A percentile compares a stretch with the other conserved stretches of the same genome.
phyloP scores from a whole-genome alignment of 2,329 filamentous ascomycete species.

The Neonectria faginata region DNA sequence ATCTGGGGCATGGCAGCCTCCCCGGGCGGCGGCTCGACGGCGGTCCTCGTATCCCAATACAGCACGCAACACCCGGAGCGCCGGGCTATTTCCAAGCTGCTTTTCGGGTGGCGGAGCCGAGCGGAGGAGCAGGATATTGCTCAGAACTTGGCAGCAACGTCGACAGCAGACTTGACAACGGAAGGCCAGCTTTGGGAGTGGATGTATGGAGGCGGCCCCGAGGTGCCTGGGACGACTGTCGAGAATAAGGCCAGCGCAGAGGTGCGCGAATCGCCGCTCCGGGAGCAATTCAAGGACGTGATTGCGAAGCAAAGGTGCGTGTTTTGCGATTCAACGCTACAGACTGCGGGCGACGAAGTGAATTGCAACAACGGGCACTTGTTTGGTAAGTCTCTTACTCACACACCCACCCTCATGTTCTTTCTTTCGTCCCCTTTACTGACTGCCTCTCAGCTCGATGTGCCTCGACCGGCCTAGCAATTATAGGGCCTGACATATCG shows the following conservation, averaged over 20 bases:
- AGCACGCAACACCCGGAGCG: constrained; percentile 62
- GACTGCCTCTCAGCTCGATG: constrained; percentile 59
- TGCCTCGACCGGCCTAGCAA: constrained; percentile 64
- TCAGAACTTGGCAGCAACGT: neutral
- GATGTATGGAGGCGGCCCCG: constrained; percentile 66
- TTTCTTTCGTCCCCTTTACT: neutral
- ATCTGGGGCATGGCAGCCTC: constrained; percentile 66
- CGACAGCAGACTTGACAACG: constrained; percentile 51
- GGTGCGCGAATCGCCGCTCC: constrained; percentile 45
- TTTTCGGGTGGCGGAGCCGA: constrained; percentile 51
- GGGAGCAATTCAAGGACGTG: constrained; percentile 54
- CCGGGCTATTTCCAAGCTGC: constrained; percentile 50
- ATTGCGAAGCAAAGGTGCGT: constrained; percentile 57
- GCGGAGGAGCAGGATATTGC: constrained; percentile 22
- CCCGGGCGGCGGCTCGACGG: constrained; percentile 64
- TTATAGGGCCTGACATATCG: constrained; percentile 65
- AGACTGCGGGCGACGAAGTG: constrained; percentile 50
- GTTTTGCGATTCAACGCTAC: constrained; percentile 58
- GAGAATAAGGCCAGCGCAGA: constrained; percentile 33
- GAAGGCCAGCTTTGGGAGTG: constrained; percentile 68
- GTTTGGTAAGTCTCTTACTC: constrained; percentile 51
- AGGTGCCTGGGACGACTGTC: constrained; percentile 56
- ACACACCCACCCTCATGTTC: neutral
- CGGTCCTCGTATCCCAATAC: constrained; percentile 62
- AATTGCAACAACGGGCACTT: constrained; percentile 55